Conservation (phyloP, 2,329 filamentous ascomycete genomes). For the Periconia sp. region DNA sequence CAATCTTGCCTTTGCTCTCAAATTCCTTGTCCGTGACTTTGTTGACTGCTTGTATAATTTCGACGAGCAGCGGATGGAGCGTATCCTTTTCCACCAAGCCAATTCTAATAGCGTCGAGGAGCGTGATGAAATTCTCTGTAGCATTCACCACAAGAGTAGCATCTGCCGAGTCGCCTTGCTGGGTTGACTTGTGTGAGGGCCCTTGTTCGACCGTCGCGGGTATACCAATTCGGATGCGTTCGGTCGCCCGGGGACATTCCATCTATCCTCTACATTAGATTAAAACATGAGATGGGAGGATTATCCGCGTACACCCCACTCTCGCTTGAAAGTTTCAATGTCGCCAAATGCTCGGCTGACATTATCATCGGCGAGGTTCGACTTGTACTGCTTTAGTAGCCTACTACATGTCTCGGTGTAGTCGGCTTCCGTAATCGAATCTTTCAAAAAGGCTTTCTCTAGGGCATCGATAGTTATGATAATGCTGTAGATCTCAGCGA, state of each 20-base stretch:
- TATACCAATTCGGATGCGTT: constrained; percentile 89
- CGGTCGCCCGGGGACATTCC: constrained; percentile 91
- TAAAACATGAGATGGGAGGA: too few species aligned
- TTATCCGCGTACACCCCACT: constrained; percentile 81
- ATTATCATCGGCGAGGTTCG: constrained; percentile 85
- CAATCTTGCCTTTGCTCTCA: constrained; percentile 93
- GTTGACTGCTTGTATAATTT: constrained; percentile 96
- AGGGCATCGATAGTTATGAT: constrained; percentile 94
- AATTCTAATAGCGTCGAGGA: constrained; percentile 91
- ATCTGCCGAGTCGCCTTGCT: constrained; percentile 53
- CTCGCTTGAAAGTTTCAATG: constrained; percentile 86
- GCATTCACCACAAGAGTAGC: constrained; percentile 80
- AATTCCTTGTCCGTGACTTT: constrained; percentile 96
- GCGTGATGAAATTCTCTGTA: constrained; percentile 98
- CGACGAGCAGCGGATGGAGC: constrained; percentile 90
- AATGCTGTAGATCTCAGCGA: constrained; percentile 97
- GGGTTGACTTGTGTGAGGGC: constrained; percentile 53
- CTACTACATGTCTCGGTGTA: constrained; percentile 97
- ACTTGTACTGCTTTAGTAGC: constrained; percentile 95
- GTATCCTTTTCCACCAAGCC: constrained; percentile 94
- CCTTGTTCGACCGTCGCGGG: constrained; percentile 76
- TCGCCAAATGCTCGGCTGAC: constrained; percentile 89
- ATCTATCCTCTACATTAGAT: constrained; percentile 64
- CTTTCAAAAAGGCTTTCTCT: constrained; percentile 95
- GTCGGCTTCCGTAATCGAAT: constrained; percentile 87